These are phyloP conservation scores for Ceratocystis albifundus DNA, from an alignment of 2,329 filamentous ascomycete species.

Conservation along the genomic window DNA sequence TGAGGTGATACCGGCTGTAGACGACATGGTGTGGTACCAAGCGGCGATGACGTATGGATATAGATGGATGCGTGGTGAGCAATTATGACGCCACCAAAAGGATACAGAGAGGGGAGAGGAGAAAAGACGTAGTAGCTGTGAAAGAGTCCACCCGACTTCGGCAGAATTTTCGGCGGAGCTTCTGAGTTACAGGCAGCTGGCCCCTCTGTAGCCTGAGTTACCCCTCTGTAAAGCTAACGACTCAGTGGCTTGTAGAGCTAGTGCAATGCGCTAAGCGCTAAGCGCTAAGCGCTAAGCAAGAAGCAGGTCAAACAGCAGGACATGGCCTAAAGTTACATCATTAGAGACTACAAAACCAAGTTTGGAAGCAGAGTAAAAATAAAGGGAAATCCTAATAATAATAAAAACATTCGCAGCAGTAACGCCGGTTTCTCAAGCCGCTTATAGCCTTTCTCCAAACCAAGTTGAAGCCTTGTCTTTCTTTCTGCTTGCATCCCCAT, in stretches of 20 bases:
- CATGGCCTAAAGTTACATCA: too few species aligned
- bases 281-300: background rate
- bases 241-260: background rate
- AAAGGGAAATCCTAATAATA: too few species aligned
- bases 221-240: background rate
- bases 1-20: slow-evolving; percentile 27
- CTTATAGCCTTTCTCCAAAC: too few species aligned
- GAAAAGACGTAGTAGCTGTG: slow-evolving; percentile 1
- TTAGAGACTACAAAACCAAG: too few species aligned
- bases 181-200: background rate
- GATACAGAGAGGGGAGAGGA: slow-evolving; percentile 2
- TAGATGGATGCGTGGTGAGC: slow-evolving; percentile 1
- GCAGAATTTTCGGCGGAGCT: slow-evolving; percentile 12
- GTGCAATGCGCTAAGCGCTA: background rate
- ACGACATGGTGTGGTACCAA: slow-evolving; percentile 13
- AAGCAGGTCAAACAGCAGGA: too few species aligned
- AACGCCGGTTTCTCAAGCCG: too few species aligned
- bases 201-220: background rate
- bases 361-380: too few species aligned
- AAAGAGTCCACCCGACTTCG: slow-evolving; percentile 20
- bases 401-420: too few species aligned
- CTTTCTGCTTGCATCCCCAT: too few species aligned
- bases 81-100: slow-evolving; percentile 2
- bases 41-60: background rate
- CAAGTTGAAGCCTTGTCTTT: too few species aligned